These are phyloP conservation scores for Monosporascus sp. DNA, from an alignment of 2,329 filamentous ascomycete genomes.

Conservation along the genomic window DNA sequence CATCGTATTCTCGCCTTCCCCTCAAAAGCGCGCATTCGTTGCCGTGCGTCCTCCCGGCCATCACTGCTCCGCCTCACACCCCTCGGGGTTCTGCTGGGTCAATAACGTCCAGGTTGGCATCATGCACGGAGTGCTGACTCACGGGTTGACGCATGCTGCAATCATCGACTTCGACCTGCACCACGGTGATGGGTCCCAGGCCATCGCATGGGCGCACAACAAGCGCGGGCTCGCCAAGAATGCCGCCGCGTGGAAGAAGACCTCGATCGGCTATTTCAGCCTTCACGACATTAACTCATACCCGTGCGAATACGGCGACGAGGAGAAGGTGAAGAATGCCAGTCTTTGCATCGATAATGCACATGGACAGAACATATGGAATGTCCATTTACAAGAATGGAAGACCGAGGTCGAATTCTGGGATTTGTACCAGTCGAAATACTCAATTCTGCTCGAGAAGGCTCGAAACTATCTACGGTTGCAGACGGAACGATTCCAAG, in stretches of 20 bases:
- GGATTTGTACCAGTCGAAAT: conserved; percentile 76
- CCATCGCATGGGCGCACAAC: conserved; percentile 90
- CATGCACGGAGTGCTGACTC: conserved; percentile 75
- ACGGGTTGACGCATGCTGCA: conserved; percentile 87
- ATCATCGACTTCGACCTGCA: conserved; percentile 92
- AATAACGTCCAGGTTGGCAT: conserved; percentile 98
- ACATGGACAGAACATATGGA: conserved; percentile 93
- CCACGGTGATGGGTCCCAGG: conserved; percentile 92
- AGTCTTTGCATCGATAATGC: conserved; percentile 92
- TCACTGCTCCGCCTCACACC: conserved; percentile 83
- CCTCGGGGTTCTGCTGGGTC: conserved; percentile 96
- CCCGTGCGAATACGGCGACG: conserved; percentile 89
- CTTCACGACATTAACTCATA: conserved; percentile 98
- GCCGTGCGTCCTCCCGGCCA: conserved; percentile 90
- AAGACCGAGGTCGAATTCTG: conserved; percentile 81
- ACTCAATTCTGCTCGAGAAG: conserved; percentile 73
- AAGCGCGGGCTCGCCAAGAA: conserved; percentile 66
- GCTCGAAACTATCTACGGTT: conserved; percentile 68
- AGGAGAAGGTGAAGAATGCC: conserved; percentile 88
- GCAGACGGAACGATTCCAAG: conserved; percentile 62
- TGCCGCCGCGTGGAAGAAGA: conserved; percentile 70
- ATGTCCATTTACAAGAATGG: conserved; percentile 89
- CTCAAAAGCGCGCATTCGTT: conserved; percentile 77
- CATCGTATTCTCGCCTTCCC: conserved; percentile 60
- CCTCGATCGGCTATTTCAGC: conserved; percentile 91